Evolutionary conservation across 1,284 basidiomycete species (phyloP).

Genomic region (Cryptococcus depauperatus): DNA sequence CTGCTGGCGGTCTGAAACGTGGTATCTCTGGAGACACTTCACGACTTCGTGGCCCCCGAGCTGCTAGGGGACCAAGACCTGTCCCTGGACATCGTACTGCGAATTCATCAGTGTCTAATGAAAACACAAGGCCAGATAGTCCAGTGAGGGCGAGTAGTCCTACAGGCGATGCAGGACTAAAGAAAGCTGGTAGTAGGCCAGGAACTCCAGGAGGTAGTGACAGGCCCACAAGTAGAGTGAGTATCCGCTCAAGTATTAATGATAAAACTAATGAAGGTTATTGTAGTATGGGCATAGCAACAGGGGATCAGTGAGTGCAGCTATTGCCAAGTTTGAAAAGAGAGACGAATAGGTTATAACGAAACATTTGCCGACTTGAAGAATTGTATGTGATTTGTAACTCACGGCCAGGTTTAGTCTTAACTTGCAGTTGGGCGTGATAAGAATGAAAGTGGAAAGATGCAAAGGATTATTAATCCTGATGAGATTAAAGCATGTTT

Average conservation of each 20-base stretch:
- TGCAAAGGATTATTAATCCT: too few relatives aligned
- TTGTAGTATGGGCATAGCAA: constrained; percentile 15
- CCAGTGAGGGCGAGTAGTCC: constrained; percentile 5
- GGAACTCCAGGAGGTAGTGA: constrained; percentile 4
- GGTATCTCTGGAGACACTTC: constrained; percentile 49
- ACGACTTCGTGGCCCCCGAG: constrained; percentile 34
- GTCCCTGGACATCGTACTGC: constrained; percentile 14
- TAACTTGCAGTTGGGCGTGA: too few relatives aligned
- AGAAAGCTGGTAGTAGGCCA: constrained; percentile 3
- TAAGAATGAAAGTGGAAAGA: too few relatives aligned
- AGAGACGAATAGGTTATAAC: constrained; percentile 1
- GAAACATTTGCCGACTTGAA: too few relatives aligned
- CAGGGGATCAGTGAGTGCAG: constrained; percentile 23
- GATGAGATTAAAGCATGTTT: too few relatives aligned
- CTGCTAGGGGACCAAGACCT: constrained; percentile 35
- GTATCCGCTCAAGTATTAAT: not conserved
- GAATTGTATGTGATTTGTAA: too few relatives aligned
- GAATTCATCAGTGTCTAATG: not conserved
- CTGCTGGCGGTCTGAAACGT: constrained; percentile 43
- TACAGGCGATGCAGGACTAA: constrained; percentile 11
- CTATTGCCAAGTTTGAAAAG: constrained; percentile 25
- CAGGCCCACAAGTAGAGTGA: not conserved
- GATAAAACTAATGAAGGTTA: not conserved
- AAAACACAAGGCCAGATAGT: not conserved
- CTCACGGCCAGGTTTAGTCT: too few relatives aligned